Percentiles rank a stretch among this genome's conserved stretches.
These are phyloP conservation scores for Candida vaughaniae DNA, from an alignment of 805 yeast genomes.

Conservation along the genomic window DNA sequence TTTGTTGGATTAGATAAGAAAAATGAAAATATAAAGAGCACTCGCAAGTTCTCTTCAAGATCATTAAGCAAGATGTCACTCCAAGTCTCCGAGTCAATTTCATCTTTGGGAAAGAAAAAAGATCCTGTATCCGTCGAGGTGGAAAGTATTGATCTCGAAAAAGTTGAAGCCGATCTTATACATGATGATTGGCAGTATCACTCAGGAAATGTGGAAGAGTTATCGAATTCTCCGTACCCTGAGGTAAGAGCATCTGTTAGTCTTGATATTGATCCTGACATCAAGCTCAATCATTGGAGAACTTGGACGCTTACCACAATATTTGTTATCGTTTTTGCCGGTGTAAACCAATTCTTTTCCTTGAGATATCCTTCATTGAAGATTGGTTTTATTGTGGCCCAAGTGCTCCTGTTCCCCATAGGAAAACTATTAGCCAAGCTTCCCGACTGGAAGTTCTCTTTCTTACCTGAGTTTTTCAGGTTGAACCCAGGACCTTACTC, in stretches of 20 bases:
- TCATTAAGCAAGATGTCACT: too few relatives aligned
- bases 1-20: too few relatives aligned
- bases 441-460: constrained; percentile 21
- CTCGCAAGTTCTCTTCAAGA: too few relatives aligned
- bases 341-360: constrained; percentile 56
- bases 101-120: constrained; percentile 8
- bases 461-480: constrained; percentile 2
- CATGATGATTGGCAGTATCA: constrained; percentile 26
- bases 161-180: neutral
- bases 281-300: constrained; percentile 51
- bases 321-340: constrained; percentile 54
- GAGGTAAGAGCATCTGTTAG: constrained; percentile 65
- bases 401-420: constrained; percentile 56
- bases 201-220: constrained; percentile 34
- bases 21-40: too few relatives aligned
- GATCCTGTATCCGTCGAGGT: constrained; percentile 1
- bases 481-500: constrained; percentile 20
- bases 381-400: constrained; percentile 50
- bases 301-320: constrained; percentile 50
- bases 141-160: constrained; percentile 2
- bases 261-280: constrained; percentile 47
- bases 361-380: constrained; percentile 53
- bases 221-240: constrained; percentile 48
- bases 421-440: constrained; percentile 49
- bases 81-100: too few relatives aligned